These are phyloP conservation scores for Filosporella fistucella DNA, from an alignment of 495 filamentous ascomycete genomes.

Conservation along the genomic window DNA sequence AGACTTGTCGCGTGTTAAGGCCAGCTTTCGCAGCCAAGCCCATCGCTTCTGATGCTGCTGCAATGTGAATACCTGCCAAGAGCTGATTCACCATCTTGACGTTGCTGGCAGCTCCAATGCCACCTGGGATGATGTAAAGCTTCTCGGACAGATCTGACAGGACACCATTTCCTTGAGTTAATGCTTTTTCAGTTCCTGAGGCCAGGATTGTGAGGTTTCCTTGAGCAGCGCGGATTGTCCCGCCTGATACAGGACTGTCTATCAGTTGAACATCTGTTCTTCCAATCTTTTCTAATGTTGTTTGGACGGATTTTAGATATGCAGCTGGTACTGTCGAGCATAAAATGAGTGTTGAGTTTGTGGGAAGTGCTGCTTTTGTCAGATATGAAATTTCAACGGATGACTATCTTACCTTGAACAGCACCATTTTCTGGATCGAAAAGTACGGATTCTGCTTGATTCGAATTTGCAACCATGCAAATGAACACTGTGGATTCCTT, in stretches of 20 bases:
- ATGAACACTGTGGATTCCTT: constrained; percentile 55
- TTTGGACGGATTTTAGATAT: constrained; percentile 56
- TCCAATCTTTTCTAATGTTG: constrained; percentile 44
- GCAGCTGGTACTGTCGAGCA: constrained; percentile 71
- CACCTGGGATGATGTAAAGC: constrained; percentile 70
- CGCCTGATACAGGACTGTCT: constrained; percentile 73
- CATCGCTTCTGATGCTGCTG: constrained; percentile 66
- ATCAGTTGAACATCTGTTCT: constrained; percentile 64
- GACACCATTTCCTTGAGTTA: constrained; percentile 55
- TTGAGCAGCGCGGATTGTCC: constrained; percentile 62
- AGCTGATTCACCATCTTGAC: constrained; percentile 86
- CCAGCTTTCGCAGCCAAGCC: constrained; percentile 66
- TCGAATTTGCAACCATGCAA: constrained; percentile 72
- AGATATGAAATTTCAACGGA: too few relatives aligned
- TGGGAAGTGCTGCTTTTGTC: constrained; percentile 38
- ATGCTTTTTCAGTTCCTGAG: constrained; percentile 50
- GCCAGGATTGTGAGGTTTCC: constrained; percentile 79
- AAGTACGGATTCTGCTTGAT: constrained; percentile 62
- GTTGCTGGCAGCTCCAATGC: constrained; percentile 70
- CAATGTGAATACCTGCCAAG: constrained; percentile 70
- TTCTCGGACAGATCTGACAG: constrained; percentile 62
- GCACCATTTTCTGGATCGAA: constrained; percentile 57
- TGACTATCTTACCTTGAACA: constrained; percentile 27
- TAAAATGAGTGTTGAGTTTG: constrained; percentile 60
- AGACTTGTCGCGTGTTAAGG: constrained; percentile 51